These are phyloP conservation scores for Phytophthora litchii DNA, from an alignment of 352 stramenopile genomes.

Conservation along the genomic window DNA sequence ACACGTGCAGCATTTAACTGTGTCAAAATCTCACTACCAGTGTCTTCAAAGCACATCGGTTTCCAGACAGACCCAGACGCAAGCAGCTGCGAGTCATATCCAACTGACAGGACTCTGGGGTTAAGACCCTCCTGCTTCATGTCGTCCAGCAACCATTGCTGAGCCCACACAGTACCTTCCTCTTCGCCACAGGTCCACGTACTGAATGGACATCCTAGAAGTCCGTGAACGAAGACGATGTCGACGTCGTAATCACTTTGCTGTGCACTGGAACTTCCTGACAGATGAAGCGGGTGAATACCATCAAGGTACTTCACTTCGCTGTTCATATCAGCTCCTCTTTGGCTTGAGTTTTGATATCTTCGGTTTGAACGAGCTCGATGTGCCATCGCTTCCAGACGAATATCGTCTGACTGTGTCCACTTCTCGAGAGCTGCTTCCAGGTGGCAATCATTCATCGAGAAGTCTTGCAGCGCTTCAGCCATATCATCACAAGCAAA, in stretches of 20 bases:
- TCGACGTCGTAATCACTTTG: constrained; percentile 67
- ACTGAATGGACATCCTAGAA: constrained; percentile 79
- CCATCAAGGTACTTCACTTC: constrained; percentile 72
- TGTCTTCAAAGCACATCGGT: constrained; percentile 78
- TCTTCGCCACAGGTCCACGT: constrained; percentile 82
- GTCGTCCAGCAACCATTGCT: constrained; percentile 71
- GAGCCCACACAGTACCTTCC: constrained; percentile 62
- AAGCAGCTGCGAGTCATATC: constrained; percentile 81
- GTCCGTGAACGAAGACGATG: constrained; percentile 82
- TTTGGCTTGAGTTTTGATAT: constrained; percentile 43
- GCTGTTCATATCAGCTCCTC: constrained; percentile 6
- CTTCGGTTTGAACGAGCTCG: constrained; percentile 59
- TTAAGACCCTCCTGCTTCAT: constrained; percentile 61
- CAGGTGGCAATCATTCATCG: constrained; percentile 43
- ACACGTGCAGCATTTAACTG: constrained; percentile 71
- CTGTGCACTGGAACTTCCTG: constrained; percentile 19
- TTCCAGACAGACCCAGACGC: constrained; percentile 76
- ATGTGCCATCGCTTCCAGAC: constrained; percentile 60
- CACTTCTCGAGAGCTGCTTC: constrained; percentile 48
- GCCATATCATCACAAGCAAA: constrained; percentile 63
- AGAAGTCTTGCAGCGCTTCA: constrained; percentile 39
- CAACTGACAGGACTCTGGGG: constrained; percentile 77
- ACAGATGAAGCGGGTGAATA: constrained; percentile 73
- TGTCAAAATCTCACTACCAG: constrained; percentile 62
- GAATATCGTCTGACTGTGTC: constrained; percentile 49